Evolutionary conservation across 495 filamentous ascomycete genomes (phyloP).

Genomic region (Wilcoxina mikolae): DNA sequence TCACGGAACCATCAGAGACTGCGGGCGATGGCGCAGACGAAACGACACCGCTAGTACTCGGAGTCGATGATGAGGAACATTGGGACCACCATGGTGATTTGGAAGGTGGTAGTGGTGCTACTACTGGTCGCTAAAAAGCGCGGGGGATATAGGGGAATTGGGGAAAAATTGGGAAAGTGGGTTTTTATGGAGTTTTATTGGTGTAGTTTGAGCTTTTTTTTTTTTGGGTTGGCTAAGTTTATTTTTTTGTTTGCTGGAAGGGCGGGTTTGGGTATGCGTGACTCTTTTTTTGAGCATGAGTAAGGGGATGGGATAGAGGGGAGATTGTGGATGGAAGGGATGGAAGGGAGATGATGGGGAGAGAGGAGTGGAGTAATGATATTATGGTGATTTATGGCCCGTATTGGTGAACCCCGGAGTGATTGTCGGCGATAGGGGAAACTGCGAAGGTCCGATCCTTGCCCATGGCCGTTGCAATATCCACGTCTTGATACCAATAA

Average conservation of each 20-base stretch:
- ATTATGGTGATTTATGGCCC: no score
- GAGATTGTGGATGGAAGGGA: no score
- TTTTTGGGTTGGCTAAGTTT: background rate
- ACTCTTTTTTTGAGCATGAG: no score
- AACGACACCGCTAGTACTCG: conserved; percentile 21
- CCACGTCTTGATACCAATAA: no score
- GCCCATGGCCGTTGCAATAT: no score
- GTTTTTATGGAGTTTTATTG: background rate
- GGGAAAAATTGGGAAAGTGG: background rate
- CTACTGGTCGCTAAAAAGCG: background rate
- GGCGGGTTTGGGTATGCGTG: background rate
- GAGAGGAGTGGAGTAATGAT: no score
- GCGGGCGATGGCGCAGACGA: conserved; percentile 5
- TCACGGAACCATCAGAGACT: conserved; percentile 1
- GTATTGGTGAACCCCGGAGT: no score
- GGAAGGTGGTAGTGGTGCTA: background rate
- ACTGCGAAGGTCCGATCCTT: no score
- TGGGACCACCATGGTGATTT: conserved; percentile 1
- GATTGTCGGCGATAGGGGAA: no score
- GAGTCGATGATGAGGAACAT: conserved; percentile 14
- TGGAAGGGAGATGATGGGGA: no score
- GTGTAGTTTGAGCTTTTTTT: background rate
- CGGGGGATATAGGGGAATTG: background rate
- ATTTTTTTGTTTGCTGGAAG: background rate
- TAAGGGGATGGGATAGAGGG: no score